These are phyloP conservation scores for Leishmania mexicana DNA, from an alignment of 208 protist species.

Conservation along the genomic window DNA sequence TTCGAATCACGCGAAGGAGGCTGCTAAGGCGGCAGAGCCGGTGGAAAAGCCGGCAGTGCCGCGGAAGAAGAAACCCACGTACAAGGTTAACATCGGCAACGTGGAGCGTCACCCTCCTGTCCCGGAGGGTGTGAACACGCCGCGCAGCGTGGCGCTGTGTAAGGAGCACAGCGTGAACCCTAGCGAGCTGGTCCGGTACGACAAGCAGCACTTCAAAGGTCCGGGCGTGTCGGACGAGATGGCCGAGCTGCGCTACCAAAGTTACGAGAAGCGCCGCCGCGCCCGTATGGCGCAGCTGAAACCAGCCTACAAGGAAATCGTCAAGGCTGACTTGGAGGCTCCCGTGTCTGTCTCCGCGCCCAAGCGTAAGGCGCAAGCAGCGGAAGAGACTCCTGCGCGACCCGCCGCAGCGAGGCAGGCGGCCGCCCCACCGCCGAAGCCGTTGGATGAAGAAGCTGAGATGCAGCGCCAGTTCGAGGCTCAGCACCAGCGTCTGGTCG, in stretches of 20 bases:
- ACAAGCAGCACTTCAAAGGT: constrained; percentile 55
- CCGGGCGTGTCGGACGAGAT: constrained; percentile 40
- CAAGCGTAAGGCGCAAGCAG: background rate
- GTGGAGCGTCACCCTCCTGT: constrained; percentile 47
- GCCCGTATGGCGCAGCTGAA: constrained; percentile 54
- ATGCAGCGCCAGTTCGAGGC: constrained; percentile 41
- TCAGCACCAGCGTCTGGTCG: constrained; percentile 33
- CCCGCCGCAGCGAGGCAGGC: constrained; percentile 4
- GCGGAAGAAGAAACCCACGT: constrained; percentile 29
- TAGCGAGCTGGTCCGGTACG: constrained; percentile 44
- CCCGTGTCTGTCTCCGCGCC: background rate
- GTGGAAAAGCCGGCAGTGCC: constrained; percentile 6
- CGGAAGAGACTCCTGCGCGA: background rate
- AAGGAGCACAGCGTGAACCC: constrained; percentile 57
- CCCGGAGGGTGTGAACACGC: constrained; percentile 71
- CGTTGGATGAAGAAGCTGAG: constrained; percentile 27
- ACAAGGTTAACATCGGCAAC: constrained; percentile 46
- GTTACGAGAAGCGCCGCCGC: constrained; percentile 73
- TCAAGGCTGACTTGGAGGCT: background rate
- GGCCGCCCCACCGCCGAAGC: constrained; percentile 1
- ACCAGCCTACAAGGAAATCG: constrained; percentile 23
- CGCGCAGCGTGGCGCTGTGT: constrained; percentile 66
- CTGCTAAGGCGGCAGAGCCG: constrained; percentile 1
- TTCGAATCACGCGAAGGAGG: background rate
- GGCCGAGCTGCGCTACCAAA: constrained; percentile 54